Base-by-base conservation (phyloP, 148 eudicot genomes). In the Rhododendron ovatum region DNA sequence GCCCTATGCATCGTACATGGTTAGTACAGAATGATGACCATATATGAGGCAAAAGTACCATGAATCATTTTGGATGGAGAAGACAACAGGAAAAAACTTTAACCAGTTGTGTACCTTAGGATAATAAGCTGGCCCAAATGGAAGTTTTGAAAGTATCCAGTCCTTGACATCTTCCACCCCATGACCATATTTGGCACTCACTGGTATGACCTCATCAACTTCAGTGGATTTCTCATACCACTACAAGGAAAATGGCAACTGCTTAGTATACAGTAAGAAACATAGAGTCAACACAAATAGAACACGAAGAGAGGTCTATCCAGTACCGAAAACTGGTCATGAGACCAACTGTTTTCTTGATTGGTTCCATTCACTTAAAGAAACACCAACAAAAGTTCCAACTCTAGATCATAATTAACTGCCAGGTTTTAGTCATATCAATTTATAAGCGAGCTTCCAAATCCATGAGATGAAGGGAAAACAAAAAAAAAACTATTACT, bases 151-250 rank as follows among this genome's bases (percentile, higher is more conserved):
- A 39, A 97, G 85, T 85, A 97, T 95, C 99, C 99, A 97, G 45
- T 94, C 98, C 90, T 90, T 95, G 87, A 97, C 93, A 90, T 97
- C 99, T 26, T 95, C 98, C 88, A 97, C 95, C 83, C 99, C 99
- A 53, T 95, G 98, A 79, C 98, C 99, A 88, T 89, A 93, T 89
- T 95, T 97, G 33, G 99, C 99, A 92, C 99, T 97, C 87, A 97
- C 99, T 77, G 99, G 99, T 86, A 97, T 97, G 47, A 97, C 99
- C 77, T 95, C 99, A 81, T 97, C 99, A 71, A 93, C 98, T 88
- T 93, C 95, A 33, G 98, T 94, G 87, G 92, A 93, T 86, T 97
- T 97, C 89, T 97, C 98, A 78, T 94, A 95, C 98, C 98, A 97
- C 99, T 97, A 90, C 87, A 91, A 87, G 71, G 26, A 84, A 87